Evolutionary conservation across 2,329 filamentous ascomycete species (phyloP), one percentile per base, ranked within the genome.

Genomic region (Ceratocystis papillata): DNA sequence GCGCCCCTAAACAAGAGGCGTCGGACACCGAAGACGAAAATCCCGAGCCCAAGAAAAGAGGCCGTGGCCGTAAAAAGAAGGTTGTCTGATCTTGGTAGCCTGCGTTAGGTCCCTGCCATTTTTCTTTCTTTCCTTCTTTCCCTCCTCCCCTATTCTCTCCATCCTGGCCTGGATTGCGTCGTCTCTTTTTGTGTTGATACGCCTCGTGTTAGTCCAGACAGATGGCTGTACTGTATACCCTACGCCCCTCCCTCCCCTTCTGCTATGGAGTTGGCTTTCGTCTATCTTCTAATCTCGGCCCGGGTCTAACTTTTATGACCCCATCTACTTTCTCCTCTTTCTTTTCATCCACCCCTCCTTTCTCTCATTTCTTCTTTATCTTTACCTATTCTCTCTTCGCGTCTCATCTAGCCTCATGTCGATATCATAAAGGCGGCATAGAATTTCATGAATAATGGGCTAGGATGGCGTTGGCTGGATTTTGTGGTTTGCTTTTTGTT

Each of bases 21-120:
- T 61, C 66, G 8, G 69, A 70, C 17, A 81, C 76, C 67, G 80
- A 82, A 44, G 80, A 80, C n/a, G 79, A 80, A 48, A 72, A 73
- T 37, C 71, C 69, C 8, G 80, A 79, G 68, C 75, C 77, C 8
- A 81, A 80, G 74, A 81, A 78, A 72, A 78, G 76, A 71, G 77
- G 75, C 63, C 75, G 78, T 15, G 76, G 78, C 30, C 81, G 79
- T 73, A 83, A 80, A 77, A 83, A 81, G 74, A 74, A 72, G 60
- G 68, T 30, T 48, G 60, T 60, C 15, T 66, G 44, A 62, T 12
- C 10, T 33, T 4, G 5, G 8, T 7, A 10, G n/a, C n/a, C 37
- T 41, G 37, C 37, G 37, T 41, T 41, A 41, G 37, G 20, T 10
- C 4, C 7, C 15, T 25, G 2, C 8, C 12, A 8, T 28, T 53